Evolutionary conservation across 2,329 filamentous ascomycete genomes (phyloP).

Genomic region (Calonectria hongkongensis): DNA sequence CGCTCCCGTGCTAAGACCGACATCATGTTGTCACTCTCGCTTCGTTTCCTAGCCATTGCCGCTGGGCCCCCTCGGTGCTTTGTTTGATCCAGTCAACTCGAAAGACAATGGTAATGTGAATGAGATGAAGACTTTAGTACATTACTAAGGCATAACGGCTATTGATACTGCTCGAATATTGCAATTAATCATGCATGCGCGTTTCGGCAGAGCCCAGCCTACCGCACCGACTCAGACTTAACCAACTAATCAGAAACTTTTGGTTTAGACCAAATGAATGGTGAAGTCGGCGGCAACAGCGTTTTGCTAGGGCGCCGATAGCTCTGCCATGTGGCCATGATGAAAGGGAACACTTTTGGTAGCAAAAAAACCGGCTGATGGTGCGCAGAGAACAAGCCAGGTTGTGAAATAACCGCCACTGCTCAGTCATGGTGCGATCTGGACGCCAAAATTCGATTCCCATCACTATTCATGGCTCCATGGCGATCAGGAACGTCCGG

Average conservation of each 20-base stretch:
- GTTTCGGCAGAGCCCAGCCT: constrained; percentile 2
- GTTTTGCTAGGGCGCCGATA: constrained; percentile 43
- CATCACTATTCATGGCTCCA: constrained; percentile 53
- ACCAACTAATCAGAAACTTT: constrained; percentile 23
- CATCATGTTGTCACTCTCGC: background rate
- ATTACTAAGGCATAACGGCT: background rate
- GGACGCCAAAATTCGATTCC: constrained; percentile 57
- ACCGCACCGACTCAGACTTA: constrained; percentile 22
- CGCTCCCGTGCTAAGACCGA: constrained; percentile 5
- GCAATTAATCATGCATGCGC: background rate
- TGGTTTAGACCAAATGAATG: constrained; percentile 43
- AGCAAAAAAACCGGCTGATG: constrained; percentile 43
- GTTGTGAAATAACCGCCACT: constrained; percentile 47
- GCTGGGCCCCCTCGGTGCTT: background rate
- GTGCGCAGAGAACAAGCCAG: constrained; percentile 36
- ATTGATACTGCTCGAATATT: background rate
- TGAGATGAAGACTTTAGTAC: background rate
- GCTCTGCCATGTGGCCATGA: constrained; percentile 47
- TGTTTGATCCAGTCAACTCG: background rate
- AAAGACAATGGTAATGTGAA: background rate
- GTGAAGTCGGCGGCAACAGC: constrained; percentile 33
- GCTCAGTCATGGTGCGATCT: constrained; percentile 52
- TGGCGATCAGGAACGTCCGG: constrained; percentile 54
- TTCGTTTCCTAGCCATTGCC: background rate
- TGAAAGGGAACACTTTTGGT: constrained; percentile 40